Conservation (phyloP, 2,329 filamentous ascomycete species). For the Talaromyces sp. region DNA sequence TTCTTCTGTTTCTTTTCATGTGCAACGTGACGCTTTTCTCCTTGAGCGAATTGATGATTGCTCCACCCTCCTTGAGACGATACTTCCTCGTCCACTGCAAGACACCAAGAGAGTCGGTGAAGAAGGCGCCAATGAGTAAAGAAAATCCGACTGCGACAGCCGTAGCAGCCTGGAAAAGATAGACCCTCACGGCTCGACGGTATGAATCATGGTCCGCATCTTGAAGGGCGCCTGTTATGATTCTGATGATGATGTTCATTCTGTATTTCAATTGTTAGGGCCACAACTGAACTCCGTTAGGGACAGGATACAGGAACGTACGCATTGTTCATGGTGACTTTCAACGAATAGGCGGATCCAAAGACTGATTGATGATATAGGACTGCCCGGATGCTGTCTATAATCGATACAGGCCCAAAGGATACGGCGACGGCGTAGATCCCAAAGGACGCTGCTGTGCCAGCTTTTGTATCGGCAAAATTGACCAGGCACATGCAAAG, state of each 20-base stretch:
- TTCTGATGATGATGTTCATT: slow-evolving; percentile 57
- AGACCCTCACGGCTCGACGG: slow-evolving; percentile 51
- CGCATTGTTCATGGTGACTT: slow-evolving; percentile 58
- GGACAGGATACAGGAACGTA: slow-evolving; percentile 20
- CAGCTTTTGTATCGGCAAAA: slow-evolving; percentile 46
- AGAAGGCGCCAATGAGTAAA: slow-evolving; percentile 38
- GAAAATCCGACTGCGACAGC: slow-evolving; percentile 44
- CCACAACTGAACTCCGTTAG: too few relatives aligned
- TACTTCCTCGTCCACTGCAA: slow-evolving; percentile 57
- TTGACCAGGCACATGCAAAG: slow-evolving; percentile 52
- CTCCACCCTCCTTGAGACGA: slow-evolving; percentile 42
- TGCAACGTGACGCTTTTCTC: slow-evolving; percentile 37
- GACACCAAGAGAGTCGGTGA: slow-evolving; percentile 42
- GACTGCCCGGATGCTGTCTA: slow-evolving; percentile 56
- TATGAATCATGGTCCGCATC: slow-evolving; percentile 55
- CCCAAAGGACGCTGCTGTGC: slow-evolving; percentile 56
- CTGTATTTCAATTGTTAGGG: slow-evolving; percentile 21
- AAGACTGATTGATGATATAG: slow-evolving; percentile 59
- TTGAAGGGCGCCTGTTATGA: slow-evolving; percentile 55
- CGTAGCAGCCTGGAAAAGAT: slow-evolving; percentile 49
- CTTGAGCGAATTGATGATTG: slow-evolving; percentile 42
- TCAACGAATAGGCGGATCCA: slow-evolving; percentile 56
- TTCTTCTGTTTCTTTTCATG: slow-evolving; percentile 35
- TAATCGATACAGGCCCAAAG: slow-evolving; percentile 55
- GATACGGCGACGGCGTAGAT: slow-evolving; percentile 54